phyloP scores from a whole-genome alignment of 2,329 filamentous ascomycete genomes.

The Stachybotrys chartarum region DNA sequence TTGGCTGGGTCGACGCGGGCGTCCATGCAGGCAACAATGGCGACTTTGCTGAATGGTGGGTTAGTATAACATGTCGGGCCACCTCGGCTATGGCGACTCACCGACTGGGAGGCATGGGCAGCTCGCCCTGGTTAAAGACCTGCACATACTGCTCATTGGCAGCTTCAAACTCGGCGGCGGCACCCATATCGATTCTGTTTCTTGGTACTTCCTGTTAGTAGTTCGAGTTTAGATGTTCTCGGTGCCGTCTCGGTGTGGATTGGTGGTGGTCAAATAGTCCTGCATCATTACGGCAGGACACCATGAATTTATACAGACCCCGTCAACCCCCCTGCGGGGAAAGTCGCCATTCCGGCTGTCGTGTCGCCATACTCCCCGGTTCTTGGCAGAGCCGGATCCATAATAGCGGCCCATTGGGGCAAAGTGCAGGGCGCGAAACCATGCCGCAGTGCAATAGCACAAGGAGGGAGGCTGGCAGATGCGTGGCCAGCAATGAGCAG shows the following conservation, averaged over 20 bases:
- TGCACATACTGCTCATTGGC: neutral
- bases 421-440: neutral
- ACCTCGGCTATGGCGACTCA: neutral
- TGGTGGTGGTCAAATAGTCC: no score
- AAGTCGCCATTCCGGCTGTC: no score
- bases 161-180: neutral
- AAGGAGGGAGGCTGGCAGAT: neutral
- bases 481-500: neutral
- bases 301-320: no score
- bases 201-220: neutral
- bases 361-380: no score
- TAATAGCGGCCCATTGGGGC: no score
- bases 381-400: no score
- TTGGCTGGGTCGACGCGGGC: conserved; percentile 62
- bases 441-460: neutral
- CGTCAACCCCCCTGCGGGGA: no score
- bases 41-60: conserved; percentile 19
- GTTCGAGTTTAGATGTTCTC: no score
- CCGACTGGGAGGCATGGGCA: neutral
- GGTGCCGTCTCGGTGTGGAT: no score
- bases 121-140: neutral
- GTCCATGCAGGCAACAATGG: conserved; percentile 71
- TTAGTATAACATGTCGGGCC: neutral
- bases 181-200: neutral
- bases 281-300: no score